Conservation (phyloP, 2,329 filamentous ascomycete genomes). For the Ploettnerulaceae sp. region DNA sequence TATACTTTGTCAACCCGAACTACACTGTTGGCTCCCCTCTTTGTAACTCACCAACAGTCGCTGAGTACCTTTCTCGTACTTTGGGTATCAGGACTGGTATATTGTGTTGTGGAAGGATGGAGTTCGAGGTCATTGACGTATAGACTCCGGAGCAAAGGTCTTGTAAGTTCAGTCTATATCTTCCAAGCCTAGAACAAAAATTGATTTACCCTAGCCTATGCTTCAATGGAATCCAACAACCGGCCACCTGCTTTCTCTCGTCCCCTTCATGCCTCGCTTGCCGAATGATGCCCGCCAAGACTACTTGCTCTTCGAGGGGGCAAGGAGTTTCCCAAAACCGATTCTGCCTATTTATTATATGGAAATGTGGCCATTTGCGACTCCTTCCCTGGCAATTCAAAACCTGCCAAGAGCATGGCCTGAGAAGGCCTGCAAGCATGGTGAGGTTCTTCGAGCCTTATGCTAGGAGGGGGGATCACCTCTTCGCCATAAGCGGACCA, state of each 20-base stretch:
- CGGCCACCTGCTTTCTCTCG: conserved; percentile 19
- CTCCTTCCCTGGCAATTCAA: conserved; percentile 20
- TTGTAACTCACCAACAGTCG: neutral
- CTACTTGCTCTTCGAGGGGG: conserved; percentile 14
- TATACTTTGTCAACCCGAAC: no score
- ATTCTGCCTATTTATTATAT: conserved; percentile 21
- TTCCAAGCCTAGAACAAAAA: no score
- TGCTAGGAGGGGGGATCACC: conserved; percentile 14
- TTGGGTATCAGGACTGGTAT: conserved; percentile 1
- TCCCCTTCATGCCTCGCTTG: conserved; percentile 3
- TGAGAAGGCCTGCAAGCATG: conserved; percentile 17
- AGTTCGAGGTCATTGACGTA: conserved; percentile 7
- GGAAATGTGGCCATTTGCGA: conserved; percentile 25
- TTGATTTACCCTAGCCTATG: conserved; percentile 18
- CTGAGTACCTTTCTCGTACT: neutral
- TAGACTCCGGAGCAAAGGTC: conserved; percentile 4
- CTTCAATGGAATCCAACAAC: conserved; percentile 12
- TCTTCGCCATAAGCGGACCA: conserved; percentile 22
- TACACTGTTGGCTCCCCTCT: neutral
- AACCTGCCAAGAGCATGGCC: conserved; percentile 16
- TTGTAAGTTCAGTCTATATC: conserved; percentile 6
- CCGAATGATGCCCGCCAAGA: conserved; percentile 18
- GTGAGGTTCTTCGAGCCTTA: conserved; percentile 17
- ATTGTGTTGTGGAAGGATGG: conserved; percentile 11
- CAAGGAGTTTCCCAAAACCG: conserved; percentile 14